Evolutionary conservation across 2,329 filamentous ascomycete genomes (phyloP).

Genomic region (Colletotrichum gigasporum): DNA sequence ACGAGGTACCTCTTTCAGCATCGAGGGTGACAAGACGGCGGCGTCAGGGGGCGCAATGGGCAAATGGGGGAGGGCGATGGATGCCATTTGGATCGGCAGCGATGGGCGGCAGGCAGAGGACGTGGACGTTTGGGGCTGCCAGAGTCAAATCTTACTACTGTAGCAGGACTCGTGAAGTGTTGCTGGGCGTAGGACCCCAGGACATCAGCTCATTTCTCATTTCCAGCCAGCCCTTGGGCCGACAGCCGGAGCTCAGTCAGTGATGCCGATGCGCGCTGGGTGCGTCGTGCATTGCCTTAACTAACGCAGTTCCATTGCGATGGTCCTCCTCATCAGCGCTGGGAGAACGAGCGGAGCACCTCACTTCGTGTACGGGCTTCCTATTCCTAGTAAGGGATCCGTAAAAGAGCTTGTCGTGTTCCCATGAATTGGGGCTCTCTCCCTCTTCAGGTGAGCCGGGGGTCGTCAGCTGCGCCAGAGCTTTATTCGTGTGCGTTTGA

Average conservation of each 20-base stretch:
- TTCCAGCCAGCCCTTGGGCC: too few species aligned
- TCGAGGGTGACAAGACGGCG: neutral
- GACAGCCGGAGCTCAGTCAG: too few species aligned
- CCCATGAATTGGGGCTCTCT: too few species aligned
- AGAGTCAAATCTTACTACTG: neutral
- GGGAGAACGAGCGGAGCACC: neutral
- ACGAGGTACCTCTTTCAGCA: too few species aligned
- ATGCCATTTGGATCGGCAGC: constrained; percentile 21
- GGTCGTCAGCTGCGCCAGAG: too few species aligned
- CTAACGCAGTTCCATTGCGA: too few species aligned
- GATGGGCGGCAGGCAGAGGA: neutral
- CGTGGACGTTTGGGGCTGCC: constrained; percentile 14
- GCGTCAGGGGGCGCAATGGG: neutral
- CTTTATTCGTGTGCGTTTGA: neutral
- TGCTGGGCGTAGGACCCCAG: neutral
- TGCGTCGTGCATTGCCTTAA: too few species aligned
- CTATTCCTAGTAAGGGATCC: constrained; percentile 3
- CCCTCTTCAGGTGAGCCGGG: too few species aligned
- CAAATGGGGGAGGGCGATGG: neutral
- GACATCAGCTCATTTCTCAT: too few species aligned
- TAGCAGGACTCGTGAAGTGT: neutral
- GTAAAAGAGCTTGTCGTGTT: too few species aligned
- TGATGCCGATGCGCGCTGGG: too few species aligned
- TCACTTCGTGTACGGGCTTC: neutral
- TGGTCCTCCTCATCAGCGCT: too few species aligned